These are phyloP conservation scores for Teratosphaeria destructans DNA, from an alignment of 2,329 filamentous ascomycete genomes.

Conservation along the genomic window DNA sequence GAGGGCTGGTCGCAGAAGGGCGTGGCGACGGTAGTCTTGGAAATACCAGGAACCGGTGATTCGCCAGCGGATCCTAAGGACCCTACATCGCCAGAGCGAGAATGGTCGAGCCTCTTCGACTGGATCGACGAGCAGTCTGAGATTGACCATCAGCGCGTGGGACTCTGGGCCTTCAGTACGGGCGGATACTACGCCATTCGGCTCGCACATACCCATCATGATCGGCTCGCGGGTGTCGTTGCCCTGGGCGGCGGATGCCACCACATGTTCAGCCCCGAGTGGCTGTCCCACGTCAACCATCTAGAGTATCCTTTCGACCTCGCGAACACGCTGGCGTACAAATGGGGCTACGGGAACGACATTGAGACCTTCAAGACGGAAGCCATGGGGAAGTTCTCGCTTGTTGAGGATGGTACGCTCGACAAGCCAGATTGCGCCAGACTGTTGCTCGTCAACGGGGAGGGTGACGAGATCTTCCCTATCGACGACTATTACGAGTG, in stretches of 20 bases:
- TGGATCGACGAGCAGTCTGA: slow-evolving; percentile 40
- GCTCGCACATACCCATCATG: slow-evolving; percentile 46
- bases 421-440: slow-evolving; percentile 38
- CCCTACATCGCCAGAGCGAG: slow-evolving; percentile 40
- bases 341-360: slow-evolving; percentile 35
- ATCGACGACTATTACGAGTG: slow-evolving; percentile 50
- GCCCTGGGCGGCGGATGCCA: slow-evolving; percentile 48
- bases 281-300: slow-evolving; percentile 45
- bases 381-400: slow-evolving; percentile 43
- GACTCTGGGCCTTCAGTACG: slow-evolving; percentile 48
- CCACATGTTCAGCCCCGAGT: slow-evolving; percentile 46
- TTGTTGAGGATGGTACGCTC: slow-evolving; percentile 46
- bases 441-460: slow-evolving; percentile 48
- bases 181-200: slow-evolving; percentile 51
- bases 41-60: slow-evolving; percentile 50
- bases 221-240: slow-evolving; percentile 42
- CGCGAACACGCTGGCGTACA: slow-evolving; percentile 40
- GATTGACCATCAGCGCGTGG: slow-evolving; percentile 39
- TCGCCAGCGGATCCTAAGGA: slow-evolving; percentile 41
- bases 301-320: slow-evolving; percentile 52
- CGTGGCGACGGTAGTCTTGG: slow-evolving; percentile 41
- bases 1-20: slow-evolving; percentile 40
- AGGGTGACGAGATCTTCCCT: slow-evolving; percentile 51
- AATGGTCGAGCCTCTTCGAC: slow-evolving; percentile 44
- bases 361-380: slow-evolving; percentile 39